These are phyloP conservation scores for Phytophthora podocarpi DNA, from an alignment of 352 stramenopile genomes.

Conservation along the genomic window DNA sequence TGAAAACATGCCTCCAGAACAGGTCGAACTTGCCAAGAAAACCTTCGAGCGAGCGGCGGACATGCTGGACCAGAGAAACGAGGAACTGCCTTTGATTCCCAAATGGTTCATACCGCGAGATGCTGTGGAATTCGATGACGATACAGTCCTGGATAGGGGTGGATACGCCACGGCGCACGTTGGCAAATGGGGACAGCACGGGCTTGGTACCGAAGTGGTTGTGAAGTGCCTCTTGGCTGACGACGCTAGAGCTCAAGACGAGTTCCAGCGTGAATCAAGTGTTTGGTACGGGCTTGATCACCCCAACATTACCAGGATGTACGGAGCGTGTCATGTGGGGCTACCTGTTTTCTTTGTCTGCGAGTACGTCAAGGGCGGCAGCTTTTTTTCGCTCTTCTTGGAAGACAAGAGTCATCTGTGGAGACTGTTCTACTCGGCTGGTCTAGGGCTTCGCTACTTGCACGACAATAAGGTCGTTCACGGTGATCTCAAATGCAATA, in stretches of 20 bases:
- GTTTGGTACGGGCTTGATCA: slow-evolving; percentile 38
- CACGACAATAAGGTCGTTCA: slow-evolving; percentile 63
- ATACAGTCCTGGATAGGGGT: slow-evolving; percentile 11
- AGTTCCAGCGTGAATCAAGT: slow-evolving; percentile 32
- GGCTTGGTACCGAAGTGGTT: slow-evolving; percentile 24
- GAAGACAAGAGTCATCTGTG: slow-evolving; percentile 18
- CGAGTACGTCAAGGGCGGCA: slow-evolving; percentile 22
- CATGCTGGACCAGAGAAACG: too few species aligned
- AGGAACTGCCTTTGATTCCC: slow-evolving; percentile 9
- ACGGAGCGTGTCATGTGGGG: slow-evolving; percentile 39
- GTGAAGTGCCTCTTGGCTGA: slow-evolving; percentile 34
- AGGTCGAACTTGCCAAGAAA: too few species aligned
- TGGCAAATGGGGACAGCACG: slow-evolving; percentile 11
- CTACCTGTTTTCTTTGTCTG: slow-evolving; percentile 28
- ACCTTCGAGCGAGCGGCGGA: too few species aligned
- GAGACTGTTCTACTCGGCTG: slow-evolving; percentile 29
- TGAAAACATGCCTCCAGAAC: too few species aligned
- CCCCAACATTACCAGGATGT: slow-evolving; percentile 34
- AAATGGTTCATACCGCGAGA: slow-evolving; percentile 23
- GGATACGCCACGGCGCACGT: slow-evolving; percentile 10
- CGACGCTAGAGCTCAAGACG: slow-evolving; percentile 1
- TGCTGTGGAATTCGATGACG: slow-evolving; percentile 13
- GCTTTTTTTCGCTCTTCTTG: slow-evolving; percentile 31
- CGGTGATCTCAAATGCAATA: slow-evolving; percentile 84
- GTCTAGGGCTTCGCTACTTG: slow-evolving; percentile 58